phyloP scores from a whole-genome alignment of 2,329 filamentous ascomycete genomes.

The Alternaria infectoria region DNA sequence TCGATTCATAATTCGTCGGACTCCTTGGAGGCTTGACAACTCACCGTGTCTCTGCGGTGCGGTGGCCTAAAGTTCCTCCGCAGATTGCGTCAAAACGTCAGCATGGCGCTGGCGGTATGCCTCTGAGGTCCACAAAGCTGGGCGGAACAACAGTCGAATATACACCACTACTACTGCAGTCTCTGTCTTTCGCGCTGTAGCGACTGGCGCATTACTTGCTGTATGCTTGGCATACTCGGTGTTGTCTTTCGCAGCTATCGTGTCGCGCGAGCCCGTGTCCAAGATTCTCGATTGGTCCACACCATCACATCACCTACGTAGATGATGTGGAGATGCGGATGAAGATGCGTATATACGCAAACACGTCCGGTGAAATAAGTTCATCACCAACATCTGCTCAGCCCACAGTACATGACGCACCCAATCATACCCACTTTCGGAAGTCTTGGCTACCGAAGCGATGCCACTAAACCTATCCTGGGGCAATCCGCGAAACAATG shows the following conservation, averaged over 20 bases:
- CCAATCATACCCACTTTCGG: background rate
- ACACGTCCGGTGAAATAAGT: background rate
- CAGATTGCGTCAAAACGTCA: background rate
- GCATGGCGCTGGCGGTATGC: background rate
- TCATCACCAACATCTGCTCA: background rate
- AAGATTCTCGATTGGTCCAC: background rate
- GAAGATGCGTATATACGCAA: background rate
- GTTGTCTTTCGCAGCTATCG: background rate
- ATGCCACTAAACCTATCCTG: background rate
- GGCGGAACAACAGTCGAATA: background rate
- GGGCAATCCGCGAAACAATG: conserved; percentile 1
- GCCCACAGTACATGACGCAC: background rate
- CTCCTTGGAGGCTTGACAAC: background rate
- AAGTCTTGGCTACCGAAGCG: conserved; percentile 4
- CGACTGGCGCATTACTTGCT: background rate
- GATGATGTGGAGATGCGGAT: background rate
- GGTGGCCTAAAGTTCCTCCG: background rate
- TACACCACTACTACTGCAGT: background rate
- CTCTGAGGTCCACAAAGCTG: background rate
- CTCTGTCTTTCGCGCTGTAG: background rate
- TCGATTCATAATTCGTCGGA: background rate
- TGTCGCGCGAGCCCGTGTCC: background rate
- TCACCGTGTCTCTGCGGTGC: background rate
- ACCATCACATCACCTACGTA: background rate
- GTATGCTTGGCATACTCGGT: background rate